These are phyloP conservation scores for Backusella tarrabulga DNA, from an alignment of 192 early-diverging fungal species.

Conservation along the genomic window DNA sequence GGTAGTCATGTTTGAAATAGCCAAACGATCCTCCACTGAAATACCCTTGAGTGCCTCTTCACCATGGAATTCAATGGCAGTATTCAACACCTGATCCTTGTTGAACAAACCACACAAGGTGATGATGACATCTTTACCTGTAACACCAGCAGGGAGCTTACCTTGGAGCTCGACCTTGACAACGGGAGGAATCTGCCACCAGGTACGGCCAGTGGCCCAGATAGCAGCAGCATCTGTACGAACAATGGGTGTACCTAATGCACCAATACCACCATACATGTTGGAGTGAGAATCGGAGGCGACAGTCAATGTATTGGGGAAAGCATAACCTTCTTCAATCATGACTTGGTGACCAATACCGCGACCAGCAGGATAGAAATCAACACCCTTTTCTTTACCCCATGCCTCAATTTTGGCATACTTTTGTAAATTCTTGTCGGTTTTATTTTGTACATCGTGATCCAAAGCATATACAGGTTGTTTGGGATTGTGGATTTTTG, in stretches of 20 bases:
- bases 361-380: slow-evolving; percentile 94
- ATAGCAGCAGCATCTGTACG: slow-evolving; percentile 98
- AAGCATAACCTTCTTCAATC: slow-evolving; percentile 96
- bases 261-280: slow-evolving; percentile 98
- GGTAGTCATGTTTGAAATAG: slow-evolving; percentile 99
- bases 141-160: slow-evolving; percentile 74
- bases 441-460: slow-evolving; percentile 98
- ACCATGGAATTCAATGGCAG: slow-evolving; percentile 94
- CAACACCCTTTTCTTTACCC: slow-evolving; percentile 75
- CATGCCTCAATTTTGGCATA: slow-evolving; percentile 84
- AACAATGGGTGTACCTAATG: slow-evolving; percentile 95
- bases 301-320: slow-evolving; percentile 90
- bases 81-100: slow-evolving; percentile 95
- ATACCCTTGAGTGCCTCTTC: slow-evolving; percentile 60
- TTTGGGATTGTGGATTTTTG: slow-evolving; percentile 68
- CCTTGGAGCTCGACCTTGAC: slow-evolving; percentile 87
- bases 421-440: slow-evolving; percentile 89
- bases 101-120: slow-evolving; percentile 91
- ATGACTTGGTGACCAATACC: slow-evolving; percentile 99
- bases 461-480: slow-evolving; percentile 97
- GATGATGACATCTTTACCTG: slow-evolving; percentile 97
- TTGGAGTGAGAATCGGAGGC: slow-evolving; percentile 99
- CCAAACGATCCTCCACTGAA: slow-evolving; percentile 86
- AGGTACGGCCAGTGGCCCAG: slow-evolving; percentile 96
- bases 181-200: slow-evolving; percentile 99